phyloP scores from a whole-genome alignment of 805 yeast genomes.

The Wickerhamiella alocasiicola region DNA sequence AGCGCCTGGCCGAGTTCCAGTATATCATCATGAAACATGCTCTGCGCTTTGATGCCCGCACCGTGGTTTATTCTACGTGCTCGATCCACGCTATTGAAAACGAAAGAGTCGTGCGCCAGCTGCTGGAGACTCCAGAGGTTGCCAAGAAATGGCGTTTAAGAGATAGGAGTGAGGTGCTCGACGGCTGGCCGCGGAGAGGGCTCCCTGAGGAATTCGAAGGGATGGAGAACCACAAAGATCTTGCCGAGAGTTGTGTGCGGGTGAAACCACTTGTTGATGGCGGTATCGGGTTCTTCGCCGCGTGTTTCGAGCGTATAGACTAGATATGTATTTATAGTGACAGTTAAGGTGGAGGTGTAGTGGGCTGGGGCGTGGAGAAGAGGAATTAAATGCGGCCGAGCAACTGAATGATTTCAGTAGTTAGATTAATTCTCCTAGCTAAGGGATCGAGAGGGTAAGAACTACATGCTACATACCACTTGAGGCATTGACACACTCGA shows the following conservation, averaged over 20 bases:
- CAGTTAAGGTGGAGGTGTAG: too few relatives aligned
- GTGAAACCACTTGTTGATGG: slow-evolving; percentile 82
- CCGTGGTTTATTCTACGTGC: slow-evolving; percentile 88
- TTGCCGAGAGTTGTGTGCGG: slow-evolving; percentile 82
- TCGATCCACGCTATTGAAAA: slow-evolving; percentile 90
- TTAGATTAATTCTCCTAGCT: too few relatives aligned
- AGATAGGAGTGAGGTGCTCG: slow-evolving; percentile 50
- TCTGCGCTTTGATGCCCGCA: slow-evolving; percentile 50
- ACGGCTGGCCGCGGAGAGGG: slow-evolving; percentile 83
- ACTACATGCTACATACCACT: slow-evolving; percentile 7
- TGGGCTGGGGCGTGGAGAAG: too few relatives aligned
- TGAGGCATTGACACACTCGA: too few relatives aligned
- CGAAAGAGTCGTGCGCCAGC: slow-evolving; percentile 76
- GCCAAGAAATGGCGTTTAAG: slow-evolving; percentile 55
- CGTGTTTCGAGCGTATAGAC: slow-evolving; percentile 53
- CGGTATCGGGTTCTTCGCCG: slow-evolving; percentile 98
- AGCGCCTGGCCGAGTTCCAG: slow-evolving; percentile 75
- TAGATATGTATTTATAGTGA: too few relatives aligned
- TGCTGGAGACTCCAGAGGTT: slow-evolving; percentile 56
- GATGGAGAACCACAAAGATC: slow-evolving; percentile 29
- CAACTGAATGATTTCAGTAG: too few relatives aligned
- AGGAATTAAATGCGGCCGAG: too few relatives aligned
- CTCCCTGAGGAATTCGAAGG: slow-evolving; percentile 52
- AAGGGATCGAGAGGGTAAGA: too few relatives aligned
- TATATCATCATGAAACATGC: slow-evolving; percentile 83